Base-by-base conservation (phyloP, 306 rosid genomes). In the Prunus armeniaca region DNA sequence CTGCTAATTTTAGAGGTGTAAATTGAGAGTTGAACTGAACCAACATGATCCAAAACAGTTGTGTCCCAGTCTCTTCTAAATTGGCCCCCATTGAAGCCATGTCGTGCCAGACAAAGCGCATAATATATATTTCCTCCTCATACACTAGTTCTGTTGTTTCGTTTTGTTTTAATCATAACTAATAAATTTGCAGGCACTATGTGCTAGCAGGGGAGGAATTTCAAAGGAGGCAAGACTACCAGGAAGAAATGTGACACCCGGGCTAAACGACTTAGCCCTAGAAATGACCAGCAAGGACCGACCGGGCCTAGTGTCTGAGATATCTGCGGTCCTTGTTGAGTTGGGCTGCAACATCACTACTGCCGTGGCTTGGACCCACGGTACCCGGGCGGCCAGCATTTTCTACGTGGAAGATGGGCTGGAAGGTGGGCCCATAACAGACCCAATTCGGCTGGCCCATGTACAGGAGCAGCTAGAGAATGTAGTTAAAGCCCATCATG, bases 301-400 rank as follows among this genome's bases (percentile, higher is more conserved):
- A 62, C 91, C 98, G 2, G 98, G 99, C 28, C 83, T 96, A 1
- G 71, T 92, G 22, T 96, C 98, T 12, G 98, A 91, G 72, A 82
- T 96, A 62, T 85, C 86, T 0, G 93, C 97, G 0, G 97, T 87
- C 14, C 82, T 96, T 0, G 79, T 88, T 1, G 89, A 88, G 58
- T 78, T 87, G 63, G 89, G 90, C 46, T 92, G 93, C 81, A 84
- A 72, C 57, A 69, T 91, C 19, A 91, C 89, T 20, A 84, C 92
- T 0, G 85, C 84, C 2, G 72, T 73, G n/a, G 92, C 93, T 1
- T 96, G 99, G 99, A 96, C 98, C 72, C 93, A 92, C 84, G 88
- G 85, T 14, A 64, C 79, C 58, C 80, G 84, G 4, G 89, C 62
- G 4, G 99, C 97, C 22, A 81, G 86, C 78, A 87, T 96, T 34